Evolutionary conservation across 441 rosid genomes (phyloP), one percentile per base, ranked within the genome.

Genomic region (Adansonia gregorii): DNA sequence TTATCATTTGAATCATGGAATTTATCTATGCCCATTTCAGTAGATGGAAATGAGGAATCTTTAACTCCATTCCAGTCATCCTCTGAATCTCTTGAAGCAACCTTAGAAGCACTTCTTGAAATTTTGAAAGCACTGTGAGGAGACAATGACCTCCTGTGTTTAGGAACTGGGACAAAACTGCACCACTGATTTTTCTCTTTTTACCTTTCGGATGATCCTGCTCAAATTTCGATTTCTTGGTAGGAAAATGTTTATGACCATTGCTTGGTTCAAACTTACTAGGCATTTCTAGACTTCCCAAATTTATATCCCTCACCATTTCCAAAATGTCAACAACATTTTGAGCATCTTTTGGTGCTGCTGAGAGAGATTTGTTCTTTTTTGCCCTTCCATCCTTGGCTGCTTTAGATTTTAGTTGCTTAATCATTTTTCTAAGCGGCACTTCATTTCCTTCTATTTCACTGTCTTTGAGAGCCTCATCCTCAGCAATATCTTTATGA

Each of bases 261-360:
- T 97, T 94, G 84, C 91, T 91, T 66, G 97, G 84, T 76, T 91
- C 97, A 82, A 89, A 90, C 82, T 86, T 93, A 76, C 82, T 83
- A 77, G 93, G 54, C 76, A 72, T 69, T 77, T 77, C 91, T 75
- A 87, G 51, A 82, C 88, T 89, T 86, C 89, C 94, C 84, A 89
- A 81, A 81, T 94, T 94, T 85, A 97, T 93, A 79, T 92, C 98
- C 83, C 97, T 89, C 79, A 90, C 98, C 98, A 91, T 82, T 84
- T 90, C 87, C 85, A 94, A 85, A 80, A 97, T 87, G 80, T 97
- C 98, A 45, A 93, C 88, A 85, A 89, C 97, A 82, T 78, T 88
- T 82, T 85, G 91, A 83, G 80, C 88, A 81, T 83, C 86, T 78
- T 86, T 84, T 43, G 75, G 79, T 81, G 86, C 89, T 78, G 85